Conservation (phyloP, 73 alveolate genomes). For the Blepharisma stoltei region DNA sequence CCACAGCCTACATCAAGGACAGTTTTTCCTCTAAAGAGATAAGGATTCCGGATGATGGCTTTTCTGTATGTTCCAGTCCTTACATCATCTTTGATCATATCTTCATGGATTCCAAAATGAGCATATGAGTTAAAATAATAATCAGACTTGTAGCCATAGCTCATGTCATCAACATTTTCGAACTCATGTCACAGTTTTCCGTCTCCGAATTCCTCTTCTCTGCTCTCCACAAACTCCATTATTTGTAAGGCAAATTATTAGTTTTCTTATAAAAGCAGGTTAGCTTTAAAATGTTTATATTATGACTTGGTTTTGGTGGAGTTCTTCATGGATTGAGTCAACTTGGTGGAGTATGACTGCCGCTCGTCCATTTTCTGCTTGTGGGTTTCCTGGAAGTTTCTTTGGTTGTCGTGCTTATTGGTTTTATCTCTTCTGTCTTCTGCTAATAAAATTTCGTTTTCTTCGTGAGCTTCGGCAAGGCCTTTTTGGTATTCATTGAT, state of each 20-base stretch:
- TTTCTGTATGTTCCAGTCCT: slow-evolving; percentile 87
- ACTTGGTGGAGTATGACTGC: slow-evolving; percentile 59
- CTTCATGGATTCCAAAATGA: slow-evolving; percentile 94
- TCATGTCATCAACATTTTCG: no score
- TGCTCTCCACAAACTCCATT: no score
- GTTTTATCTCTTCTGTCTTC: slow-evolving; percentile 85
- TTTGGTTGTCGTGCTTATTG: slow-evolving; percentile 77
- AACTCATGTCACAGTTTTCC: no score
- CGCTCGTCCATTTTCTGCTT: slow-evolving; percentile 58
- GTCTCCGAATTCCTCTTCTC: no score
- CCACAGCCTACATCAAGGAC: slow-evolving; percentile 98
- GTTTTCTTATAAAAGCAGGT: no score
- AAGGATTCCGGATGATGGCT: slow-evolving; percentile 81
- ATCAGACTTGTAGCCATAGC: slow-evolving; percentile 31
- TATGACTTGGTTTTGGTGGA: no score
- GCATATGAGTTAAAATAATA: slow-evolving; percentile 92
- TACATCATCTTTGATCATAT: slow-evolving; percentile 91
- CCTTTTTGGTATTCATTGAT: slow-evolving; percentile 68
- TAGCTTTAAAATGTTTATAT: no score
- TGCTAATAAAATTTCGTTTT: slow-evolving; percentile 77
- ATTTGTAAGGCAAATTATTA: no score
- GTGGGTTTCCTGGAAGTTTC: slow-evolving; percentile 53
- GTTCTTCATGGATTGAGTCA: slow-evolving; percentile 7
- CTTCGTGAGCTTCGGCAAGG: slow-evolving; percentile 66
- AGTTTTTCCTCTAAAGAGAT: slow-evolving; percentile 80